Evolutionary conservation across 2,329 filamentous ascomycete genomes (phyloP), one percentile per base, ranked within the genome.

Genomic region (Aspergillus pseudoglaucus): DNA sequence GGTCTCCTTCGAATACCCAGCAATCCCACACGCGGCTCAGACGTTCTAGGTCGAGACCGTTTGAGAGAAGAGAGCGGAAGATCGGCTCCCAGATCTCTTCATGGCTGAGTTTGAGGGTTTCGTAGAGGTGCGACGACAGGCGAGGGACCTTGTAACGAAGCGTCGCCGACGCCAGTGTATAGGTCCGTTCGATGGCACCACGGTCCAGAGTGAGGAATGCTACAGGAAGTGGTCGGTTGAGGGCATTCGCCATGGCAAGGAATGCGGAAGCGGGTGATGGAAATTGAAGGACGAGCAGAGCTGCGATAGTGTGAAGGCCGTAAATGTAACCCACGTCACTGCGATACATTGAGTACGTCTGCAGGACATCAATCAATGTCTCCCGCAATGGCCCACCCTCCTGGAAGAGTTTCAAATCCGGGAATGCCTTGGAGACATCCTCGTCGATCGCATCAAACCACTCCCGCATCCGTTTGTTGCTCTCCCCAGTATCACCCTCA

Each of bases 321-420:
- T 75, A 74, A 46, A 79, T 72, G 53, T 81, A 82, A 46, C 80
- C 79, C 35, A 84, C 77, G 55, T 84, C 81, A 44, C 76, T 76
- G 52, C 81, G 78, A 62, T 84, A 84, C 69, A 80, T 79, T 8
- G 77, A 75, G 61, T 83, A 84, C 23, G 81, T 81, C 53, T 81
- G 74, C 51, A 82, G 73, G 8, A 84, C 75, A 58, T 83, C 74
- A 20, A 79, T 68, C 18, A 84, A 69, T 12, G 75, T 75, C 27
- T 76, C 68, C 51, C 81, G 76, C 20, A 82, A 64, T 2, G 79
- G 78, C 6, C 74, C 75, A 12, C 74, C 73, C 41, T 70, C 65
- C 42, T 76, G 72, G 61, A 83, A 84, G 53, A 83, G 73, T 52
- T 77, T 75, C 42, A 82, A 65, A 32, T 82, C 79, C 0, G 81